Evolutionary conservation across 179 eudicot genomes (phyloP).

Genomic region (Spergularia azorica): DNA sequence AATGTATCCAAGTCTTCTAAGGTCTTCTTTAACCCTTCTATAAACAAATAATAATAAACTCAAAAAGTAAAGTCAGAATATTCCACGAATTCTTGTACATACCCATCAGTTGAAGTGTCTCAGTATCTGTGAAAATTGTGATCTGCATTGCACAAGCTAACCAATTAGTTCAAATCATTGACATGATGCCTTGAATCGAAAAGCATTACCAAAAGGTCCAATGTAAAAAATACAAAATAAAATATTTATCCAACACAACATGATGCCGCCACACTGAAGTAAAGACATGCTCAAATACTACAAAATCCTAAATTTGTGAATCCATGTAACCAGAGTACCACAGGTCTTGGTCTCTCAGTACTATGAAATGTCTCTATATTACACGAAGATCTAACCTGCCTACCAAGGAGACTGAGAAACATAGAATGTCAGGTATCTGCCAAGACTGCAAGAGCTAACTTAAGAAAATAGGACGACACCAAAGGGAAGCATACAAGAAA

Average conservation of each 20-base stretch:
- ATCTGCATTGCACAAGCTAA: constrained; percentile 25
- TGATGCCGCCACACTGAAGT: background rate
- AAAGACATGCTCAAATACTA: background rate
- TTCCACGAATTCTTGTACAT: constrained; percentile 13
- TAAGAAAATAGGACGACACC: background rate
- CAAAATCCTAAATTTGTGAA: background rate
- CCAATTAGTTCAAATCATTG: constrained; percentile 13
- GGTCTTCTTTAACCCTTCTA: background rate
- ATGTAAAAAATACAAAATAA: background rate
- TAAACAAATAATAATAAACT: background rate
- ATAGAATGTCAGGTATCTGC: background rate
- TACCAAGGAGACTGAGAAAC: background rate
- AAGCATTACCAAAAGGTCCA: background rate
- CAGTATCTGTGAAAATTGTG: constrained; percentile 42
- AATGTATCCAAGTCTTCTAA: no score
- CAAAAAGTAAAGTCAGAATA: background rate
- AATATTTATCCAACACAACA: background rate
- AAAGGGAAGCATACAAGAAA: background rate
- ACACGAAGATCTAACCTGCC: background rate
- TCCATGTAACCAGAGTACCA: background rate
- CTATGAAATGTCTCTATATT: no score
- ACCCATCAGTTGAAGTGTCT: constrained; percentile 41
- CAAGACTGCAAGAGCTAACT: background rate
- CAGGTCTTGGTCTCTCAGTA: no score
- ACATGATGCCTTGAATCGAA: background rate